Conservation (phyloP, 1,284 basidiomycete genomes). For the Tilletiaria anomala region DNA sequence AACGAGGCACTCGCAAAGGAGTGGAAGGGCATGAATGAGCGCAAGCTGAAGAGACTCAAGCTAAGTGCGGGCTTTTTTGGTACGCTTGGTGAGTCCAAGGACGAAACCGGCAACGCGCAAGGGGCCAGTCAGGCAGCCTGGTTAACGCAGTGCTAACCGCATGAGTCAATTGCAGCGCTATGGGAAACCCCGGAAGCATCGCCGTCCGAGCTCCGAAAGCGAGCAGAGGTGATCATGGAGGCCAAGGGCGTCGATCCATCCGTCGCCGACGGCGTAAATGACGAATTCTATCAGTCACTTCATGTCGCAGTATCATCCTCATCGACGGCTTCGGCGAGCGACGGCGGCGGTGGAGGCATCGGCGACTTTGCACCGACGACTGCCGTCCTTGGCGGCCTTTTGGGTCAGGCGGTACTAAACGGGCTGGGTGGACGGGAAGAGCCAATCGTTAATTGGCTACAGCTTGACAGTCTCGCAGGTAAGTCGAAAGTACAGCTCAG, state of each 20-base stretch:
- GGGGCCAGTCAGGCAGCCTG: not conserved
- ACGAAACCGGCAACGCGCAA: not conserved
- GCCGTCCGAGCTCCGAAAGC: not conserved
- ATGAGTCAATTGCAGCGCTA: too few species aligned
- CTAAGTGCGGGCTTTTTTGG: conserved; percentile 47
- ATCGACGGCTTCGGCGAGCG: too few species aligned
- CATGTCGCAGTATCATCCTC: too few species aligned
- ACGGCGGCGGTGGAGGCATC: not conserved
- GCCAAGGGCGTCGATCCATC: not conserved
- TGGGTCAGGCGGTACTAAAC: conserved; percentile 89
- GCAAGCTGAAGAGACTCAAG: conserved; percentile 61
- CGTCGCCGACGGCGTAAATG: not conserved
- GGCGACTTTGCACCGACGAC: conserved; percentile 9
- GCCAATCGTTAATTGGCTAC: conserved; percentile 80
- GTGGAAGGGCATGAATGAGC: conserved; percentile 56
- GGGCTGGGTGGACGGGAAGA: conserved; percentile 74
- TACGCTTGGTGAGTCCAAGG: conserved; percentile 52
- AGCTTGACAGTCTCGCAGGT: conserved; percentile 69
- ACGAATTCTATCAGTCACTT: conserved; percentile 1
- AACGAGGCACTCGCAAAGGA: conserved; percentile 44
- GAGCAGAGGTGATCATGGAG: not conserved
- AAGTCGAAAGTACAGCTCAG: too few species aligned
- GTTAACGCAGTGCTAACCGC: not conserved
- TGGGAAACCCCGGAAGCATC: not conserved
- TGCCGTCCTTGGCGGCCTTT: conserved; percentile 79